Evolutionary conservation across 345 rosid species (phyloP), one percentile per base, ranked within the genome.

Genomic region (Salix koriyanagi): DNA sequence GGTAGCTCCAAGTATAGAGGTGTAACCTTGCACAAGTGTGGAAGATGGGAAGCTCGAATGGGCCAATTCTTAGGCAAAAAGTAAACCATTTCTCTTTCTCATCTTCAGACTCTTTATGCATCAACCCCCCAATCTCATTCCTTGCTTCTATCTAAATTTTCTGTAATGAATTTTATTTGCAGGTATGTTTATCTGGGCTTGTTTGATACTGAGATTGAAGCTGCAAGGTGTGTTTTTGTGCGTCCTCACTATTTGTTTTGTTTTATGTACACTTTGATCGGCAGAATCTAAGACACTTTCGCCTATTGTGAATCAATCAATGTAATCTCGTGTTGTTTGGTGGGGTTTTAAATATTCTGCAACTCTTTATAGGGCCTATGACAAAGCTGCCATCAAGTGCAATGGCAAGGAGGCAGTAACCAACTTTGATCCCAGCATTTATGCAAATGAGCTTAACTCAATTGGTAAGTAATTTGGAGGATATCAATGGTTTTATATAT

Each of bases 1-100:
- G 99, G 99, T 61, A 96, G 97, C 83, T 96, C 98, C 44, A 96
- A 93, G 79, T 96, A 90, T 81, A 91, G 98, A 80, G 99, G 99
- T 7, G 99, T 96, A 18, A 96, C 97, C 70, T 89, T 96, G 87
- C 99, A 96, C 81, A 96, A 96, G 81, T 93, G 99, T 87, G 98
- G 98, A 6, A 83, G 99, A 85, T 96, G 99, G 99, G 99, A 96
- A 84, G 91, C 98, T 73, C 81, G 99, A 36, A 87, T 96, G 95
- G 99, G 98, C 65, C 99, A 96, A 85, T 90, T 96, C 75, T 79
- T 96, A 5, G 93, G 94, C 81, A 96, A 91, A 85, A 96, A 96
- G 98, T 96, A 91, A 34, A 65, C 37, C 28, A n/a, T 65, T 62
- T 62, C 19, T 21, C 28, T 28, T 28, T 25, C 30, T 5, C 52